Conservation (phyloP, 192 early-diverging fungal species). For the Podila clonocystis region DNA sequence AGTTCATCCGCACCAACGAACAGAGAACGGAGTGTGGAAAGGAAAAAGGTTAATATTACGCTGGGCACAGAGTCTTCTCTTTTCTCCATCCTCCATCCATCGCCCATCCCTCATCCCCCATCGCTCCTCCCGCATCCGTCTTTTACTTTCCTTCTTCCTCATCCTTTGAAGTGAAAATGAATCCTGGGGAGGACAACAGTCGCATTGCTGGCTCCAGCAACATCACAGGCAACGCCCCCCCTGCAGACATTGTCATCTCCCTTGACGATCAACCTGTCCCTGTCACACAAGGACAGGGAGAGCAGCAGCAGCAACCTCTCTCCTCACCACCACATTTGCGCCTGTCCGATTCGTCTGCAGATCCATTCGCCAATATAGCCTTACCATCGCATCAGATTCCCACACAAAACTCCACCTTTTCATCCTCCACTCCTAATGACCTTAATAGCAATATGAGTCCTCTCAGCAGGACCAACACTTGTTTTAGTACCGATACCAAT, state of each 20-base stretch:
- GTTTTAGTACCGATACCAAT: neutral
- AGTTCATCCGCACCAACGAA: too few relatives aligned
- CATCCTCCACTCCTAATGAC: too few relatives aligned
- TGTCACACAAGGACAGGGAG: neutral
- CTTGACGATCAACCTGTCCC: constrained; percentile 11
- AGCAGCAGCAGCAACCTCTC: constrained; percentile 2
- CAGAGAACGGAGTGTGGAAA: too few relatives aligned
- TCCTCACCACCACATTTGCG: constrained; percentile 4
- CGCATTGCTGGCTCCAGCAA: neutral
- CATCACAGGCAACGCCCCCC: neutral
- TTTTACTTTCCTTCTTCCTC: neutral
- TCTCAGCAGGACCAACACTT: neutral
- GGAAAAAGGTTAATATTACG: too few relatives aligned
- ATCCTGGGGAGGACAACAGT: too few relatives aligned
- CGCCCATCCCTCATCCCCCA: constrained; percentile 30
- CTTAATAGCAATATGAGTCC: neutral
- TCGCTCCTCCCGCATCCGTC: neutral
- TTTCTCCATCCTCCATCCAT: too few relatives aligned
- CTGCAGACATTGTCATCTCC: constrained; percentile 24
- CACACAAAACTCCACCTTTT: neutral
- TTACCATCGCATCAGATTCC: neutral
- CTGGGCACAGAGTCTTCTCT: too few relatives aligned
- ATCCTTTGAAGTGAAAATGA: neutral
- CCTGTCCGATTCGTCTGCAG: neutral
- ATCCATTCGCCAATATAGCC: neutral